A percentile compares a stretch with the other conserved stretches of the same genome.
Evolutionary conservation across 2,329 filamentous ascomycete species (phyloP).

Genomic region (Penicillium occitanis): DNA sequence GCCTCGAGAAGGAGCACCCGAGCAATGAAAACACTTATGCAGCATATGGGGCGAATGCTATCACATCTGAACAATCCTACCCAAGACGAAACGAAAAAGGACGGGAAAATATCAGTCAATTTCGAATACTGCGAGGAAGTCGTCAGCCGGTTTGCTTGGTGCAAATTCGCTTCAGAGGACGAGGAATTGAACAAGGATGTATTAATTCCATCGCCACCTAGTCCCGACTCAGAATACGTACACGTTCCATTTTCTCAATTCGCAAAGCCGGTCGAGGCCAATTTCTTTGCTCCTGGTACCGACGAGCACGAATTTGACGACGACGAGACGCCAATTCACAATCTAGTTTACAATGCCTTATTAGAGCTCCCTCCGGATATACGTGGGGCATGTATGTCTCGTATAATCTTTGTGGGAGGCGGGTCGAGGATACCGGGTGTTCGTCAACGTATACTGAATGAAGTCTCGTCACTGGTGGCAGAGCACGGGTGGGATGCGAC

Average conservation of each 20-base stretch:
- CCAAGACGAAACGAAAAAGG: slow-evolving; percentile 32
- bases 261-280: slow-evolving; percentile 70
- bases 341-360: slow-evolving; percentile 73
- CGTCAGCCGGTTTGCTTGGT: slow-evolving; percentile 75
- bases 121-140: slow-evolving; percentile 85
- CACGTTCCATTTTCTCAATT: slow-evolving; percentile 69
- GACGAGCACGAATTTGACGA: slow-evolving; percentile 70
- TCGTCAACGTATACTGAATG: slow-evolving; percentile 71
- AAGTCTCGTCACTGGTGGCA: slow-evolving; percentile 67
- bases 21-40: slow-evolving; percentile 69
- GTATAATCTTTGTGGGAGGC: slow-evolving; percentile 82
- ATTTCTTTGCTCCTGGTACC: slow-evolving; percentile 65
- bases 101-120: slow-evolving; percentile 50
- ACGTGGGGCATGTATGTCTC: slow-evolving; percentile 80
- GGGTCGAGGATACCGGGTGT: slow-evolving; percentile 77
- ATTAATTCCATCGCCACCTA: slow-evolving; percentile 47
- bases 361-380: slow-evolving; percentile 77
- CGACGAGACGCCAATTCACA: slow-evolving; percentile 75
- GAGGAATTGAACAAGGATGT: slow-evolving; percentile 25
- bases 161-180: slow-evolving; percentile 42
- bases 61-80: slow-evolving; percentile 27
- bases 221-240: slow-evolving; percentile 46
- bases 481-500: slow-evolving; percentile 75
- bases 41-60: slow-evolving; percentile 59
- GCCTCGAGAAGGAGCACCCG: slow-evolving; percentile 68